A percentile compares a stretch with the other conserved stretches of the same genome.
Evolutionary conservation across 2,329 filamentous ascomycete species (phyloP).

Genomic region (Stachybotrys chartarum): DNA sequence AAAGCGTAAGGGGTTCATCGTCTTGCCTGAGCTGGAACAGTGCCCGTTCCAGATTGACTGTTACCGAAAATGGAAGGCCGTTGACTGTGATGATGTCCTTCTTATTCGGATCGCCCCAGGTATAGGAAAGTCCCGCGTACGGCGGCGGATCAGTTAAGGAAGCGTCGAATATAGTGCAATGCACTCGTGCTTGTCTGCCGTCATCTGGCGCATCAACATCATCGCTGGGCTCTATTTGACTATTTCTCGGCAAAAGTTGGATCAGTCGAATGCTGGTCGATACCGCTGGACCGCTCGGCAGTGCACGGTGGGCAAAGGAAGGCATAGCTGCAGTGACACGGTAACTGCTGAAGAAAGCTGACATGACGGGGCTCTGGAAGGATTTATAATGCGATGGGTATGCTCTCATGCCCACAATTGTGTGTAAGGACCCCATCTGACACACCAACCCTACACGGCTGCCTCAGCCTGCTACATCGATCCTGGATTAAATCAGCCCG

Average conservation of each 20-base stretch:
- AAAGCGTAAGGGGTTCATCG: not conserved
- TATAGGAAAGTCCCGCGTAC: not conserved
- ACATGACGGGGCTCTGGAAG: not conserved
- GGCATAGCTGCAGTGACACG: not conserved
- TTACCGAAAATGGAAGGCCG: not conserved
- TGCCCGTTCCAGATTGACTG: not conserved
- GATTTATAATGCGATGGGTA: not conserved
- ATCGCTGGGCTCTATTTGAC: not conserved
- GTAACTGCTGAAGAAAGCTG: not conserved
- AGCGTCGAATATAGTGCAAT: not conserved
- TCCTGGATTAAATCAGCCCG: not conserved
- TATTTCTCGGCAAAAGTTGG: not conserved
- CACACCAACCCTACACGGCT: not conserved
- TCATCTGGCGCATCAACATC: not conserved
- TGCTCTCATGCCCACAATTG: not conserved
- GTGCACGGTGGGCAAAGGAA: not conserved
- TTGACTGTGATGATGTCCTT: not conserved
- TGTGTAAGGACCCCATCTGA: not conserved
- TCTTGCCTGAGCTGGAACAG: not conserved
- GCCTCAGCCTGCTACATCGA: not conserved
- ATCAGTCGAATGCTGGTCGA: not conserved
- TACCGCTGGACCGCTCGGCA: not conserved
- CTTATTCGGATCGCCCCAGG: not conserved
- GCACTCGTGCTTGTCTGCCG: not conserved
- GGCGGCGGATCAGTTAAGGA: not conserved